Percentiles rank a stretch among this genome's conserved stretches.
Evolutionary conservation across 2,329 filamentous ascomycete genomes (phyloP).

Genomic region (Myriosclerotinia scirpicola): DNA sequence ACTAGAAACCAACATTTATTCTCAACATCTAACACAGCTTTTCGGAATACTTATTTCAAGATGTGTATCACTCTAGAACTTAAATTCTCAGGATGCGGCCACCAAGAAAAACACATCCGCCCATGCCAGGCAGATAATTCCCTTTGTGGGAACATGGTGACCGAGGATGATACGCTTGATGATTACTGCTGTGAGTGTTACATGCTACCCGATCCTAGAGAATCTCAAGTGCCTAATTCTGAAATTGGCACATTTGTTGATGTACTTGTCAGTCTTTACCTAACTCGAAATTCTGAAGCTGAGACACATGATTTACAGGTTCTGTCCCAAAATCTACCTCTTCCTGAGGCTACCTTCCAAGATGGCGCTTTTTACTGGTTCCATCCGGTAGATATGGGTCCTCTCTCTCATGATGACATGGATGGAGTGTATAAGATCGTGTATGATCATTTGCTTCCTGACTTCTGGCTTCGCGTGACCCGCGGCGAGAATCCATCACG

Average conservation of each 20-base stretch:
- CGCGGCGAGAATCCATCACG: background rate
- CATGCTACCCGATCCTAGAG: slow-evolving; percentile 5
- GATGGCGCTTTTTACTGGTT: background rate
- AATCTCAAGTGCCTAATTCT: background rate
- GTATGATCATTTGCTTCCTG: background rate
- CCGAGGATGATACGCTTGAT: background rate
- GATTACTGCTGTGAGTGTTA: background rate
- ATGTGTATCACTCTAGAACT: background rate
- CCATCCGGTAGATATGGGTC: background rate
- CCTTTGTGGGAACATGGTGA: background rate
- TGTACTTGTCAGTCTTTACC: background rate
- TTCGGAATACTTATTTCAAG: background rate
- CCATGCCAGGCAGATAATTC: background rate
- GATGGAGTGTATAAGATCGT: background rate
- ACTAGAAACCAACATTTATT: background rate
- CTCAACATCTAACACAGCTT: background rate
- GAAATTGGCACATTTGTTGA: background rate
- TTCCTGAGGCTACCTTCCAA: background rate
- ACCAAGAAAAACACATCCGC: fast-evolving
- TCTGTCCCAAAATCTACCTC: background rate
- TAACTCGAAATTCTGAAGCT: background rate
- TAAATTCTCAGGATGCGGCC: background rate
- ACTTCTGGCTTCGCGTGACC: background rate
- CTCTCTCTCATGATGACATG: background rate
- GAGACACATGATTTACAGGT: background rate